Evolutionary conservation across 176 grass and related monocot genomes (phyloP).

Genomic region (Musa beccarii): DNA sequence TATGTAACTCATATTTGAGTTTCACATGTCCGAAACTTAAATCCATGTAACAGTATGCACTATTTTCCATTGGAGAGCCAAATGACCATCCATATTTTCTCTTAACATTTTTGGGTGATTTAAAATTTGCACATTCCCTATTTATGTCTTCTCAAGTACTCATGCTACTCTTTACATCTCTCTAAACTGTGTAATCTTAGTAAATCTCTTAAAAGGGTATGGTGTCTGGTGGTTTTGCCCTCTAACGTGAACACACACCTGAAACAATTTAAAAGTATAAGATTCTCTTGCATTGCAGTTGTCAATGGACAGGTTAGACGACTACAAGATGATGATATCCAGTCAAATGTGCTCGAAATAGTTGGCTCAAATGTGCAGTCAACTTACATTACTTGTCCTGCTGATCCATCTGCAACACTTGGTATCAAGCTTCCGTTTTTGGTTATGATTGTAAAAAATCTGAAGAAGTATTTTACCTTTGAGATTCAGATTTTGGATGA

Average conservation of each 20-base stretch:
- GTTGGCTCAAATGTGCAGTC: slow-evolving; percentile 89
- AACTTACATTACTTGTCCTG: slow-evolving; percentile 88
- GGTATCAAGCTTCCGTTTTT: slow-evolving; percentile 89
- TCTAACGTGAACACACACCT: not conserved
- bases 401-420: slow-evolving; percentile 72
- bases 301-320: slow-evolving; percentile 73
- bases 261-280: not conserved
- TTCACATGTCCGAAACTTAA: not conserved
- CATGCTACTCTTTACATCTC: not conserved
- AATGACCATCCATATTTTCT: not conserved
- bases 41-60: not conserved
- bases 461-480: slow-evolving; percentile 96
- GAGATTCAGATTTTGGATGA: slow-evolving; percentile 93
- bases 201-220: too few relatives aligned
- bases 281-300: slow-evolving; percentile 41
- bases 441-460: slow-evolving; percentile 76
- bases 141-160: not conserved
- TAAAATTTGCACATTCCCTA: not conserved
- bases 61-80: not conserved
- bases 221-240: too few relatives aligned
- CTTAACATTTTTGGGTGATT: not conserved
- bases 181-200: not conserved
- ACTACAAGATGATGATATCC: slow-evolving; percentile 87
- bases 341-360: slow-evolving; percentile 90
- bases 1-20: too few relatives aligned